A percentile compares a stretch with the other conserved stretches of the same genome.
phyloP scores from a whole-genome alignment of 768 basidiomycete species.

The Scleroderma bovista region DNA sequence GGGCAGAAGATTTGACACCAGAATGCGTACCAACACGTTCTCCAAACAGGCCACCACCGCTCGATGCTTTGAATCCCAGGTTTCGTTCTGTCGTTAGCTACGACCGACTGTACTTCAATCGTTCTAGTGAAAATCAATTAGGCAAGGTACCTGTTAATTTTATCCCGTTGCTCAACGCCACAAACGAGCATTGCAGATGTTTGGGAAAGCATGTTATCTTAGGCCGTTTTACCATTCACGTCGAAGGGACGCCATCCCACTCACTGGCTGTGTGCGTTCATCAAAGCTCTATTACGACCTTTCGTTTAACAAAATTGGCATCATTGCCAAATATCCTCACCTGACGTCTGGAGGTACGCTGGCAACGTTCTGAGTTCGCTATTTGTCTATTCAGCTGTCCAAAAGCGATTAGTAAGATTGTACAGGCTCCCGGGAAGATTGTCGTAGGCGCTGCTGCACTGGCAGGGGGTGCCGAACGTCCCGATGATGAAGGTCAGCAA shows the following conservation, averaged over 20 bases:
- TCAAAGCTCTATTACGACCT: constrained; percentile 20
- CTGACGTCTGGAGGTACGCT: constrained; percentile 39
- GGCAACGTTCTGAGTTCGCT: background rate
- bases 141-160: constrained; percentile 9
- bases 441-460: constrained; percentile 42
- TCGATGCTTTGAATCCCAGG: constrained; percentile 9
- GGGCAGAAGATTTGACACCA: constrained; percentile 28
- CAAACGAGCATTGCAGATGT: constrained; percentile 6
- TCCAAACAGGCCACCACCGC: background rate
- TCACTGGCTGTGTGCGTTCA: constrained; percentile 9
- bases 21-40: constrained; percentile 1
- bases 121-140: constrained; percentile 13
- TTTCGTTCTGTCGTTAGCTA: constrained; percentile 15
- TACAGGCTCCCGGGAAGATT: constrained; percentile 39
- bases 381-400: background rate
- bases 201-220: constrained; percentile 16
- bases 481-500: constrained; percentile 18
- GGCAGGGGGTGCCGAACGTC: constrained; percentile 39
- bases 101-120: constrained; percentile 14
- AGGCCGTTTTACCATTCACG: constrained; percentile 16
- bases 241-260: constrained; percentile 17
- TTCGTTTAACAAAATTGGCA: constrained; percentile 20
- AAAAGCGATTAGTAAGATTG: constrained; percentile 47
- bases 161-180: background rate
- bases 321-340: constrained; percentile 34